phyloP scores from a whole-genome alignment of 257 asterid species.

The Solanum stenotomum region DNA sequence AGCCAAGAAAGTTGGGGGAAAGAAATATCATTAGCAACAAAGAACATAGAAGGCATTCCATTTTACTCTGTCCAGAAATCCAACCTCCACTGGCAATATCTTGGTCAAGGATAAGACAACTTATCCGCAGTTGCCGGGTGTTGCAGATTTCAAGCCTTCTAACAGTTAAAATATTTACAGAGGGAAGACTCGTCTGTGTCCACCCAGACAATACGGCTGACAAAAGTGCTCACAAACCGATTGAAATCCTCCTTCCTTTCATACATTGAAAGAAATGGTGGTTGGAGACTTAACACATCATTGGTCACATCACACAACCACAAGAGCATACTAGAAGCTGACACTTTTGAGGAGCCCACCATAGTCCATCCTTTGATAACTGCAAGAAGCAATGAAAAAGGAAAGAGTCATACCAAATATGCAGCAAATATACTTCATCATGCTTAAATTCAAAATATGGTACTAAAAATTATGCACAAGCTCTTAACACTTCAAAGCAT shows the following conservation, averaged over 20 bases:
- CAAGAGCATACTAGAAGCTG: neutral
- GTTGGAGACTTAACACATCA: neutral
- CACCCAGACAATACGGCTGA: neutral
- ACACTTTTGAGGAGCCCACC: neutral
- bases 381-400: neutral
- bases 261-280: neutral
- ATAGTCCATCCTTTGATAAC: neutral
- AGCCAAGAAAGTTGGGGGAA: neutral
- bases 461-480: neutral
- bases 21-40: conserved; percentile 7
- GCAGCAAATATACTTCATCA: neutral
- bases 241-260: neutral
- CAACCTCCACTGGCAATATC: conserved; percentile 9
- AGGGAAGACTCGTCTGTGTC: neutral
- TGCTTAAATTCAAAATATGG: neutral
- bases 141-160: conserved; percentile 9
- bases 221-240: conserved; percentile 2
- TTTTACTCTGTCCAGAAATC: conserved; percentile 9
- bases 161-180: conserved; percentile 14
- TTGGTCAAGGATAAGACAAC: neutral
- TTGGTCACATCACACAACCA: neutral
- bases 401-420: neutral
- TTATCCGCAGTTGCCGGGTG: conserved; percentile 4
- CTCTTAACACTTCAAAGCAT: neutral
- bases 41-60: conserved; percentile 9